phyloP scores from a whole-genome alignment of 108 stramenopile species.

The Cyclotella choctawhatcheeana region DNA sequence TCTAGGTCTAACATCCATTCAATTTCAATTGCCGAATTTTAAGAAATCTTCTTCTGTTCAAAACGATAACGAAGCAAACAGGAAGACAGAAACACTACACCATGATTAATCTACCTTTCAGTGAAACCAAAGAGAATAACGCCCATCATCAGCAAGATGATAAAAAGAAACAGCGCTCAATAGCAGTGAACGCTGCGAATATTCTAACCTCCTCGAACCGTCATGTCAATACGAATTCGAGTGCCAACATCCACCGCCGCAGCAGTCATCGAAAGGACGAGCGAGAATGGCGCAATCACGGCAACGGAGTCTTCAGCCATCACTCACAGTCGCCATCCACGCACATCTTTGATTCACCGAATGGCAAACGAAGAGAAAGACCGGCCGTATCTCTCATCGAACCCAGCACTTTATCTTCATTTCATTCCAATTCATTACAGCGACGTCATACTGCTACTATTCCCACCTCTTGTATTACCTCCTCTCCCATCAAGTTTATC shows the following conservation, averaged over 20 bases:
- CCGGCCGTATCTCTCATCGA: no score
- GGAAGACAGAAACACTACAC: no score
- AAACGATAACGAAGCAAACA: no score
- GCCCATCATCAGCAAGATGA: not conserved
- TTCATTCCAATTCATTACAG: no score
- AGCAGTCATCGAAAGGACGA: no score
- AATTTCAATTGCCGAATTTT: no score
- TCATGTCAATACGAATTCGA: constrained; percentile 6
- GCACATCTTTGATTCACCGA: not conserved
- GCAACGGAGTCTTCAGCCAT: not conserved
- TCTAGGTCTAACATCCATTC: no score
- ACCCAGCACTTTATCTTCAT: no score
- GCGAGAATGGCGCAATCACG: constrained; percentile 10
- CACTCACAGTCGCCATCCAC: not conserved
- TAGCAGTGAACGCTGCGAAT: not conserved
- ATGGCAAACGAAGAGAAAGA: not conserved
- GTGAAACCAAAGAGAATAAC: constrained; percentile 30
- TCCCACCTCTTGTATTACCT: not conserved
- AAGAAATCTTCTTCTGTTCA: no score
- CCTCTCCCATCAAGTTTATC: not conserved
- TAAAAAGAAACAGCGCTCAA: not conserved
- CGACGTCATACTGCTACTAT: constrained; percentile 5
- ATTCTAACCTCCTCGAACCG: constrained; percentile 19
- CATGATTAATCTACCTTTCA: constrained; percentile 13
- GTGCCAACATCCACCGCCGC: no score